phyloP scores from a whole-genome alignment of 176 grass and related monocot species.

The Eleusine coracana region DNA sequence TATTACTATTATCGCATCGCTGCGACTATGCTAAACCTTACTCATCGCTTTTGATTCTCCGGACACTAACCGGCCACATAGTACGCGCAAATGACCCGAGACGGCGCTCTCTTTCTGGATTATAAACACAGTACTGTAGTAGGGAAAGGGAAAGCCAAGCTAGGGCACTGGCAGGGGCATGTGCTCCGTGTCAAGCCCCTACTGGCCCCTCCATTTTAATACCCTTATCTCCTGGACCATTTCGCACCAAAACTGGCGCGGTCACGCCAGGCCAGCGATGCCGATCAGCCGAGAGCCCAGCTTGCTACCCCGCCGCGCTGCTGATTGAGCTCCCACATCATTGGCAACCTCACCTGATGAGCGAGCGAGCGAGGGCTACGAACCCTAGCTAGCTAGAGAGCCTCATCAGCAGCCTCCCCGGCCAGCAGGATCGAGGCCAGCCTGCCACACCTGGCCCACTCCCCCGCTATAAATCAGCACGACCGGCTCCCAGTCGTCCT shows the following conservation, averaged over 20 bases:
- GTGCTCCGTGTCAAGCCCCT: conserved; percentile 55
- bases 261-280: background rate
- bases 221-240: conserved; percentile 41
- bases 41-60: background rate
- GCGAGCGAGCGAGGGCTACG: background rate
- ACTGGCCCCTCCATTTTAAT: conserved; percentile 44
- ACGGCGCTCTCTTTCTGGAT: background rate
- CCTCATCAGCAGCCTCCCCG: conserved; percentile 8
- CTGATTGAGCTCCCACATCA: background rate
- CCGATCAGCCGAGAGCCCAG: background rate
- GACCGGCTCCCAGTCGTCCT: conserved; percentile 2
- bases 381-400: conserved; percentile 25
- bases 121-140: background rate
- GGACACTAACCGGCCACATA: conserved; percentile 13
- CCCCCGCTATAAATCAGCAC: conserved; percentile 42
- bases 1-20: background rate
- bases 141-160: background rate
- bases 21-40: too few relatives aligned
- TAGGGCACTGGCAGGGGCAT: conserved; percentile 18
- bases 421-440: background rate
- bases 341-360: background rate
- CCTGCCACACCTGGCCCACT: conserved; percentile 22
- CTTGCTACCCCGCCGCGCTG: background rate
- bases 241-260: background rate
- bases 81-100: background rate